Conservation (phyloP, 2,329 filamentous ascomycete genomes). For the Penicillium palitans region DNA sequence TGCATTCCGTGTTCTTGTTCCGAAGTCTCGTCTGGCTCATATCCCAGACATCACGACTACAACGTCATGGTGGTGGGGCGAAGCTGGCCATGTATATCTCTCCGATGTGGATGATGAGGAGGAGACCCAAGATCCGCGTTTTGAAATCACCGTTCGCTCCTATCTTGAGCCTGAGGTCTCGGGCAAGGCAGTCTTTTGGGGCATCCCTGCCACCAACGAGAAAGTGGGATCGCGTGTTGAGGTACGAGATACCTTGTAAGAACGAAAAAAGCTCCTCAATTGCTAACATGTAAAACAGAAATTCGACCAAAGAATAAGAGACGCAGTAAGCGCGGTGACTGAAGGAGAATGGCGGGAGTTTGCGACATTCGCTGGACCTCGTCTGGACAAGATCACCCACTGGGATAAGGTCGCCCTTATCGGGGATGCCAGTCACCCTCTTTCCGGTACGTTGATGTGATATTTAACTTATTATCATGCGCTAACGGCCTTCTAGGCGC, state of each 20-base stretch:
- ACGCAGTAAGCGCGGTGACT: slow-evolving; percentile 42
- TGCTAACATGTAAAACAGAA: slow-evolving; percentile 30
- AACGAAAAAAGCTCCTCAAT: not conserved
- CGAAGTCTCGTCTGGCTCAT: slow-evolving; percentile 37
- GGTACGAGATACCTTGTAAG: slow-evolving; percentile 9
- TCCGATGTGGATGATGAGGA: slow-evolving; percentile 40
- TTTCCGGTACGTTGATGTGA: slow-evolving; percentile 41
- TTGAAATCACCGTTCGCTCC: slow-evolving; percentile 43
- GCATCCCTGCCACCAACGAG: slow-evolving; percentile 17
- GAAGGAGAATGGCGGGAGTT: slow-evolving; percentile 50
- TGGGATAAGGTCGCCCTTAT: slow-evolving; percentile 53
- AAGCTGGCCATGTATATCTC: slow-evolving; percentile 46
- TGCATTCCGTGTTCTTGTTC: slow-evolving; percentile 50
- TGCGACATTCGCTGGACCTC: slow-evolving; percentile 50
- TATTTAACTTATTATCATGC: not conserved
- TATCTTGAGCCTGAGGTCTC: slow-evolving; percentile 15
- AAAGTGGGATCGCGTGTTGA: slow-evolving; percentile 28
- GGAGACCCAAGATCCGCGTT: slow-evolving; percentile 31
- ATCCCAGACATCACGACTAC: slow-evolving; percentile 32
- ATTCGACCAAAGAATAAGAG: slow-evolving; percentile 44
- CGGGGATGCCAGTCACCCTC: slow-evolving; percentile 57
- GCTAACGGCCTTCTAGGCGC: slow-evolving; percentile 28
- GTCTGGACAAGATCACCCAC: slow-evolving; percentile 42
- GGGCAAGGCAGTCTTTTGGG: slow-evolving; percentile 17
- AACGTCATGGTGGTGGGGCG: slow-evolving; percentile 50